Evolutionary conservation across 768 basidiomycete genomes (phyloP), one percentile per base, ranked within the genome.

Genomic region (Termitomyces sp.): DNA sequence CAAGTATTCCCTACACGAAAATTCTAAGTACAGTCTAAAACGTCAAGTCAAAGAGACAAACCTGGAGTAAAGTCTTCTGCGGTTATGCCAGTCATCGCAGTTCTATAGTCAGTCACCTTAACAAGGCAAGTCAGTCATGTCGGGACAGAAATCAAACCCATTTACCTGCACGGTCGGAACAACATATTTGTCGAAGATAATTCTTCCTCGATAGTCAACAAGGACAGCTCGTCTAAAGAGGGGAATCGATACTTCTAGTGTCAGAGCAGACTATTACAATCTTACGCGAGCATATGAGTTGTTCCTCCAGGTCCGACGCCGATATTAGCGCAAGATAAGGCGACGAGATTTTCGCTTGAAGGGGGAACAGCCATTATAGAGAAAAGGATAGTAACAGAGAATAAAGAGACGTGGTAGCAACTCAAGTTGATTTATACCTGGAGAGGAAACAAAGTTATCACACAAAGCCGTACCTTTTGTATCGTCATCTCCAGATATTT

Each of bases 251-350:
- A 28, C 39, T 39, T 50, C 35, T 34, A 7, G 14, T 51, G 42
- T 34, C 37, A 57, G 9, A 54, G 27, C 44, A 27, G 41, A 50
- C 37, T 25, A 54, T 32, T 52, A 52, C 35, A 14, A 42, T 78
- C 86, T 60, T 73, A 91, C 90, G 89, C 90, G 35, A 92, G 75
- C 84, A 92, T 88, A 39, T 85, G 81, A 2, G 90, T 92, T 16
- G 86, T 86, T 7, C 90, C 90, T 3, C 89, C 89, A 17, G 87
- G 85, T 28, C 89, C 89, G 37, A 88, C 85, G 12, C 90, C 90
- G n/a, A 91, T 85, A 60, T 83, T 84, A 50, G 76, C 73, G 60
- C 84, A 89, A 16, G 86, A 81, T 42, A 91, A 67, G 7, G 84
- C 78, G 42, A 87, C 67, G 59, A 84, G 76, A 54, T 78, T 78